A percentile compares a stretch with the other conserved stretches of the same genome.
phyloP scores from a whole-genome alignment of 2,329 filamentous ascomycete genomes.

The Trichoderma oligosporum region DNA sequence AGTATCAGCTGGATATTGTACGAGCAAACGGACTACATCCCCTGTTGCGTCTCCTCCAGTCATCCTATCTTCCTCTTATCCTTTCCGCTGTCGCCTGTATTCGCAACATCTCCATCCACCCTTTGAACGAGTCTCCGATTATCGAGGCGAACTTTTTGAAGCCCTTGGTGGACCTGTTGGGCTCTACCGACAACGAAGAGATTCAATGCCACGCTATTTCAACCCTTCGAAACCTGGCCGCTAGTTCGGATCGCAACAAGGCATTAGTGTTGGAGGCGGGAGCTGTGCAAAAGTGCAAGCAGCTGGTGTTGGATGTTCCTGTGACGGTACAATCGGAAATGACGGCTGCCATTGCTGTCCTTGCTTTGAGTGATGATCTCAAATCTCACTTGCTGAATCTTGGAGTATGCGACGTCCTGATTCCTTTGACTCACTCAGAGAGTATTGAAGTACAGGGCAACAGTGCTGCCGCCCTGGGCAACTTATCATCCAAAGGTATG shows the following conservation, averaged over 20 bases:
- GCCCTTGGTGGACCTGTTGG: slow-evolving; percentile 87
- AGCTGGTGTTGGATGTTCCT: slow-evolving; percentile 87
- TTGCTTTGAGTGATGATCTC: slow-evolving; percentile 91
- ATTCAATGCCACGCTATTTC: slow-evolving; percentile 99
- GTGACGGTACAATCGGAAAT: slow-evolving; percentile 97
- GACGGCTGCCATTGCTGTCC: slow-evolving; percentile 97
- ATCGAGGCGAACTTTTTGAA: slow-evolving; percentile 96
- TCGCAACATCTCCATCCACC: slow-evolving; percentile 97
- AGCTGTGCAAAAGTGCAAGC: slow-evolving; percentile 97
- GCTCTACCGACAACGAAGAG: slow-evolving; percentile 95
- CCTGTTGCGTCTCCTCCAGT: slow-evolving; percentile 84
- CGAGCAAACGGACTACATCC: slow-evolving; percentile 80
- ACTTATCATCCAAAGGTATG: slow-evolving; percentile 92
- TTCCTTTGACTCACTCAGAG: slow-evolving; percentile 88
- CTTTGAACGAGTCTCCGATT: slow-evolving; percentile 94
- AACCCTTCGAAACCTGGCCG: slow-evolving; percentile 88
- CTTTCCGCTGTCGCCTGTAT: slow-evolving; percentile 97
- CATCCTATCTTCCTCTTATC: slow-evolving; percentile 91
- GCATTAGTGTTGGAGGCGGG: slow-evolving; percentile 94
- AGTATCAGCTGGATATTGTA: slow-evolving; percentile 97
- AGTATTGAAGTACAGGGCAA: slow-evolving; percentile 99
- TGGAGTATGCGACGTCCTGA: slow-evolving; percentile 93
- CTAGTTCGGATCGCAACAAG: slow-evolving; percentile 97
- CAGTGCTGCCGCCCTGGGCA: slow-evolving; percentile 91
- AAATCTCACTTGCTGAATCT: slow-evolving; percentile 87